Conservation (phyloP, 208 protist species). For the Phytomonas sp. region DNA sequence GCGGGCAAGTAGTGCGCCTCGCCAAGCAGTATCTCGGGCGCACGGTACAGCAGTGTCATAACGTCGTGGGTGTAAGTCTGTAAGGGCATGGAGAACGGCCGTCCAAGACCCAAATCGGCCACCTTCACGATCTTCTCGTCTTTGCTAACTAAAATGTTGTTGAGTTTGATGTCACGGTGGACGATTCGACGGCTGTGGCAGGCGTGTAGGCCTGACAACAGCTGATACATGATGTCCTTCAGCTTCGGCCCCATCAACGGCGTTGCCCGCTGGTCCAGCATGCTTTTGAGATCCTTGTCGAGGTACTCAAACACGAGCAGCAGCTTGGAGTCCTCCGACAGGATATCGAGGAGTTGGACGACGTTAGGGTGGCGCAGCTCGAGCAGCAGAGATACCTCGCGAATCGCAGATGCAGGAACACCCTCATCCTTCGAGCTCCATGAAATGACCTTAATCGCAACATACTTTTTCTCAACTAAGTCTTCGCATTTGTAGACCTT, state of each 20-base stretch:
- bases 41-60: slow-evolving; percentile 92
- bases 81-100: slow-evolving; percentile 73
- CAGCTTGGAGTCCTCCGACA: slow-evolving; percentile 89
- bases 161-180: slow-evolving; percentile 89
- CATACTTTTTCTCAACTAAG: slow-evolving; percentile 36
- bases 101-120: slow-evolving; percentile 87
- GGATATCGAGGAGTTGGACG: slow-evolving; percentile 92
- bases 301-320: slow-evolving; percentile 97
- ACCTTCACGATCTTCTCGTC: slow-evolving; percentile 78
- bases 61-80: slow-evolving; percentile 88
- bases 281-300: slow-evolving; percentile 93
- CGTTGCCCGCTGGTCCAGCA: slow-evolving; percentile 75
- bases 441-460: slow-evolving; percentile 80
- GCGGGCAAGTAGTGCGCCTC: slow-evolving; percentile 73
- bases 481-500: slow-evolving; percentile 95
- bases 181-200: slow-evolving; percentile 85
- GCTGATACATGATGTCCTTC: slow-evolving; percentile 70
- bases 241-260: slow-evolving; percentile 50
- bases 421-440: slow-evolving; percentile 78
- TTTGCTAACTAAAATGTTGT: slow-evolving; percentile 79
- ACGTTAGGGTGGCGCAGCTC: slow-evolving; percentile 89
- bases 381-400: slow-evolving; percentile 89
- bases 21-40: slow-evolving; percentile 91
- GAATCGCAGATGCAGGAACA: slow-evolving; percentile 85
- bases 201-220: slow-evolving; percentile 69